These are phyloP conservation scores for Neurospora sp. DNA, from an alignment of 495 filamentous ascomycete genomes.

Conservation along the genomic window DNA sequence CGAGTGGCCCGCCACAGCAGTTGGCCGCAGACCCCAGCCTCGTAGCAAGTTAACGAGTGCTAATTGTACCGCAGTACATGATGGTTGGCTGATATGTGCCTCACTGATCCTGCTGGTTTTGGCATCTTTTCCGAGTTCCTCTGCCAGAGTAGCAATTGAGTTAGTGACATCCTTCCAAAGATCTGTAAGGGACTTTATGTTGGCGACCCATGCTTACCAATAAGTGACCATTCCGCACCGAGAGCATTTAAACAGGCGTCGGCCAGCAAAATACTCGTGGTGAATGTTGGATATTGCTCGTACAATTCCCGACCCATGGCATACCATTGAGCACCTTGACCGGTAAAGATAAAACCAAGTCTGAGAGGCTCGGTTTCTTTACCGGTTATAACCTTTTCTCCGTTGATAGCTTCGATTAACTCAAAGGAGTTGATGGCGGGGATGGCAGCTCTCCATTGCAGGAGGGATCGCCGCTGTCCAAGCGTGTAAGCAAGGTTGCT, in stretches of 20 bases:
- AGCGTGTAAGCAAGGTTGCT: constrained; percentile 33
- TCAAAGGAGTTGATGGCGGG: constrained; percentile 34
- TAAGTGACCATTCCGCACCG: constrained; percentile 27
- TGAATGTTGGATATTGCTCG: constrained; percentile 29
- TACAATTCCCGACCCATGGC: constrained; percentile 44
- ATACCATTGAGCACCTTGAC: constrained; percentile 44
- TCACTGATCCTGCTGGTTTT: constrained; percentile 32
- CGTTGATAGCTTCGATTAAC: constrained; percentile 34
- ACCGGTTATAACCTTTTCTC: constrained; percentile 22
- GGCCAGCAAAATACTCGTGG: constrained; percentile 20
- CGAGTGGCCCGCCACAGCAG: constrained; percentile 49
- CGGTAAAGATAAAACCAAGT: constrained; percentile 32
- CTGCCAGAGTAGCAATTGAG: neutral
- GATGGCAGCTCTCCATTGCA: constrained; percentile 33
- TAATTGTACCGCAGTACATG: constrained; percentile 40
- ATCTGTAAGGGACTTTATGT: neutral
- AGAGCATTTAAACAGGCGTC: constrained; percentile 19
- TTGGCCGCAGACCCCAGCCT: constrained; percentile 41
- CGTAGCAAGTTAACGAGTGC: constrained; percentile 43
- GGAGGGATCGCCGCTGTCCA: constrained; percentile 26
- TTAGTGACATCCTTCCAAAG: neutral
- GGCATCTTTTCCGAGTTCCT: constrained; percentile 23
- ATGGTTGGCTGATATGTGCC: constrained; percentile 36
- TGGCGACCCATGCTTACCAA: constrained; percentile 5
- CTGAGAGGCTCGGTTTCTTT: constrained; percentile 28